Percentiles rank a stretch among this genome's conserved stretches.
These are phyloP conservation scores for Tripterygium wilfordii DNA, from an alignment of 177 flowering plant genomes.

Conservation along the genomic window DNA sequence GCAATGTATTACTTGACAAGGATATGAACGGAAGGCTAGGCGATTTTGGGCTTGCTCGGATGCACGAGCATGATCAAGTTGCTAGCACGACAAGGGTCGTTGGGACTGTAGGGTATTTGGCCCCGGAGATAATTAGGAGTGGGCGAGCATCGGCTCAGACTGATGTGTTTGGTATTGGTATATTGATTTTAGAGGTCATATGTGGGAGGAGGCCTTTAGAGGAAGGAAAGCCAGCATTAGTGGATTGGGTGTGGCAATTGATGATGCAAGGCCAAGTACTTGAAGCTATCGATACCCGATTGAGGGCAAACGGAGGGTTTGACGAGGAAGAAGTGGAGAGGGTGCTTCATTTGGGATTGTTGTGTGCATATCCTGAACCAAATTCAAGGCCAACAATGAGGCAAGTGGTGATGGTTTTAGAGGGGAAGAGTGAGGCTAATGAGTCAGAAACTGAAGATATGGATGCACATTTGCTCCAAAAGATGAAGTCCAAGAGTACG, in stretches of 20 bases:
- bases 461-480: constrained; percentile 36
- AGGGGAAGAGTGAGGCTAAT: constrained; percentile 29
- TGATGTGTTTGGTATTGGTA: constrained; percentile 69
- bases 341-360: constrained; percentile 54
- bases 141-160: constrained; percentile 65
- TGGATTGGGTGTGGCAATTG: constrained; percentile 50
- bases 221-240: constrained; percentile 48
- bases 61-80: constrained; percentile 45
- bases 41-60: constrained; percentile 75
- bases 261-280: constrained; percentile 31
- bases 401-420: constrained; percentile 57
- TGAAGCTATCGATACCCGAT: constrained; percentile 37
- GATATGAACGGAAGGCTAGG: constrained; percentile 75
- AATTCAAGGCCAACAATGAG: constrained; percentile 62
- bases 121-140: constrained; percentile 56
- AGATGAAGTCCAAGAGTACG: constrained; percentile 18
- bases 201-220: constrained; percentile 69
- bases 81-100: constrained; percentile 61
- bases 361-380: constrained; percentile 58
- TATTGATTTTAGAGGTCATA: constrained; percentile 57
- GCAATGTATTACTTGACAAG: constrained; percentile 72
- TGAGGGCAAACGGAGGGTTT: constrained; percentile 24
- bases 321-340: constrained; percentile 46
- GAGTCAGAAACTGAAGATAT: constrained; percentile 35
- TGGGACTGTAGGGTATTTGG: constrained; percentile 79